Percentiles rank a stretch among this genome's conserved stretches.
phyloP scores from a whole-genome alignment of 805 yeast species.

The Kazachstania bromeliacearum region DNA sequence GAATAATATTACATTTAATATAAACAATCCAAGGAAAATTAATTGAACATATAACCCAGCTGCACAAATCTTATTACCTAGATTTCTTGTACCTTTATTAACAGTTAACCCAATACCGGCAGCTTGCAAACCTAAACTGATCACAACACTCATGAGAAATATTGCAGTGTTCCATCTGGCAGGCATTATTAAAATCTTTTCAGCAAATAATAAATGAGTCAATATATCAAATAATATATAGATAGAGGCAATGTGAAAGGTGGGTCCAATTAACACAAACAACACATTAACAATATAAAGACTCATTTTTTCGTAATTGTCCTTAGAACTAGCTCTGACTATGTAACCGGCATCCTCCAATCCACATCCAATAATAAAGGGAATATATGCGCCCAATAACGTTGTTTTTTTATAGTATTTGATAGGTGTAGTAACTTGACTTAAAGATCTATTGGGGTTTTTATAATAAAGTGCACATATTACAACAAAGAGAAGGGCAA shows the following conservation, averaged over 20 bases:
- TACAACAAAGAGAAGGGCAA: background rate
- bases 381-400: constrained; percentile 11
- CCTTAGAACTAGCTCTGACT: constrained; percentile 13
- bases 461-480: constrained; percentile 1
- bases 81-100: background rate
- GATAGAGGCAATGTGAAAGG: constrained; percentile 27
- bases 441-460: constrained; percentile 1
- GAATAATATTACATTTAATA: constrained; percentile 13
- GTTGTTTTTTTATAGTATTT: background rate
- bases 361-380: constrained; percentile 20
- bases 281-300: constrained; percentile 23
- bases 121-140: constrained; percentile 25
- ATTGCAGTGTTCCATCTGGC: constrained; percentile 19
- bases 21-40: constrained; percentile 24
- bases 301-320: constrained; percentile 4
- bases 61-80: constrained; percentile 21
- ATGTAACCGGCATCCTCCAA: constrained; percentile 24
- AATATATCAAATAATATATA: constrained; percentile 27
- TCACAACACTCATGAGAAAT: constrained; percentile 28
- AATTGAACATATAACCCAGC: constrained; percentile 30
- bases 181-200: constrained; percentile 14
- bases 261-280: constrained; percentile 27
- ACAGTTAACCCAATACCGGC: constrained; percentile 28
- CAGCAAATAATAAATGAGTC: constrained; percentile 12
- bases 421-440: background rate